Evolutionary conservation across 106 monocot genomes (phyloP), one percentile per base, ranked within the genome.

Genomic region (Dactylorhiza incarnata): DNA sequence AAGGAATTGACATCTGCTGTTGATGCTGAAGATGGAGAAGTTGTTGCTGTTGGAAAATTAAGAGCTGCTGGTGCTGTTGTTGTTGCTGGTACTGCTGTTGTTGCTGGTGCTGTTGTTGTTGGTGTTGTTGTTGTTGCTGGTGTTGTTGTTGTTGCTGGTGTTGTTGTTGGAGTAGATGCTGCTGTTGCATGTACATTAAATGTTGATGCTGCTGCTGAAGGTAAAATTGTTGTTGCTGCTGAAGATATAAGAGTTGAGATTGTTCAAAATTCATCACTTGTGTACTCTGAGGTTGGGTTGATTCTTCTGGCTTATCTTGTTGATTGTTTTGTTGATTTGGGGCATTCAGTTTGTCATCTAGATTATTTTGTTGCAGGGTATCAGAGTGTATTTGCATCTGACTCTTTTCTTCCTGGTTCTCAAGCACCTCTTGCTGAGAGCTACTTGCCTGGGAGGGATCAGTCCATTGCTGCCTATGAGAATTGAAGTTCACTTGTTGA

Each of bases 21-120:
- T 87, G 75, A 11, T 72, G 79, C 56, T 81, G 80, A 13, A 85
- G 87, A 15, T 81, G 85, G 29, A 75, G 75, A 12, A 65, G 71
- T 48, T 78, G 68, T 76, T 84, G 86, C n/a, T 81, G 81, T 19
- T 78, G 81, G 11, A 78, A 65, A 9, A 74, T 77, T 24, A 79
- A 19, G 14, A 78, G 15, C 45, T 77, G 73, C 67, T 62, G 77
- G 51, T 84, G 72, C 16, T 80, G 79, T 29, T 56, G 75, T 43
- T 61, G 70, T 49, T 76, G 24, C 12, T n/a, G 85, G 19, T 75
- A 73, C 52, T 83, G 68, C 74, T 78, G 80, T 22, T 15, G 46
- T 13, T 69, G 74, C 5, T 48, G 53, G 4, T 71, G 75, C 48
- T 63, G 72, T 68, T 71, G 77, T 9, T 86, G 80, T 17, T 83